Evolutionary conservation across 306 rosid genomes (phyloP).

Genomic region (Cucurbita pepo): DNA sequence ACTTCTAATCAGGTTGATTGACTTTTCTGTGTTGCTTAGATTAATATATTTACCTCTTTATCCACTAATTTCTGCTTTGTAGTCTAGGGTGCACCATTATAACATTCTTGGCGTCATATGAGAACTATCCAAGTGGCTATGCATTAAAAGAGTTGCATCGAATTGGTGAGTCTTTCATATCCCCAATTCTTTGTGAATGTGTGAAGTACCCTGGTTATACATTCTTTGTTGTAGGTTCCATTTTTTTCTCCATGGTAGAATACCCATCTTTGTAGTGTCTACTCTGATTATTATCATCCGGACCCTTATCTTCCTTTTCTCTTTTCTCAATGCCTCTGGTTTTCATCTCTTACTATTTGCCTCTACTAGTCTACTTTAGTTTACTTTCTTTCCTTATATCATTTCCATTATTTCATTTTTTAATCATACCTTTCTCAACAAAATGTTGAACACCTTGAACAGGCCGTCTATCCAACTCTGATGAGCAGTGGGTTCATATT

Average conservation of each 20-base stretch:
- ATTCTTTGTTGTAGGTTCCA: neutral
- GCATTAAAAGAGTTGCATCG: constrained; percentile 62
- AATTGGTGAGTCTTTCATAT: constrained; percentile 28
- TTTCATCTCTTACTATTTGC: neutral
- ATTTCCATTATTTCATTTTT: neutral
- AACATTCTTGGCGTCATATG: constrained; percentile 70
- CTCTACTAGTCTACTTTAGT: neutral
- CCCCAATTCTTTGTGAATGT: neutral
- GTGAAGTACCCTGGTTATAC: neutral
- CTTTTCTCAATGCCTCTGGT: neutral
- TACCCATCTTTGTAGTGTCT: neutral
- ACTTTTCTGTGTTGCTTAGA: constrained; percentile 8
- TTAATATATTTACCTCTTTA: neutral
- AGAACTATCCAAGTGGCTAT: constrained; percentile 87
- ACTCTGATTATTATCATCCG: neutral
- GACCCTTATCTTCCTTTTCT: neutral
- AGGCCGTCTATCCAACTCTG: constrained; percentile 33
- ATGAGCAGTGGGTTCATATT: constrained; percentile 64
- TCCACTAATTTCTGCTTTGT: constrained; percentile 32
- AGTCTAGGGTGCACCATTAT: constrained; percentile 67
- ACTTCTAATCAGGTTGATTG: constrained; percentile 55
- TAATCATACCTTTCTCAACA: neutral
- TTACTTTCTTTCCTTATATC: neutral
- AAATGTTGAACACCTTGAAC: constrained; percentile 8
- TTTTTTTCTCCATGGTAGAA: neutral